Conservation (phyloP, 768 basidiomycete species). For the Lactarius hengduanensis region DNA sequence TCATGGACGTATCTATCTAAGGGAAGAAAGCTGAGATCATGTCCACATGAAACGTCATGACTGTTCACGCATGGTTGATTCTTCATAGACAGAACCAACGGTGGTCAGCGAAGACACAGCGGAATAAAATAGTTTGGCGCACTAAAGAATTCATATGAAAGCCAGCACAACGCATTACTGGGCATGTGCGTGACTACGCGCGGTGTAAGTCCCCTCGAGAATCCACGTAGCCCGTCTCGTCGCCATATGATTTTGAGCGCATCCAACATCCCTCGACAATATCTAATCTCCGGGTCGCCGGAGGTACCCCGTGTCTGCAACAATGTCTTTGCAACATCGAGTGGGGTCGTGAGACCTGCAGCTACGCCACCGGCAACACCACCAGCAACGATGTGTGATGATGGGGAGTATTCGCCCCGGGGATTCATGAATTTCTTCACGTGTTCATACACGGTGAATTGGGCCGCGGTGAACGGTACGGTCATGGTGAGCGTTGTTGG, state of each 20-base stretch:
- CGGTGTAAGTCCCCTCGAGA: conserved; percentile 84
- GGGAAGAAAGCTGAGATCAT: not conserved
- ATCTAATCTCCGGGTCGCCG: conserved; percentile 79
- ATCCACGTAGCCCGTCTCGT: conserved; percentile 82
- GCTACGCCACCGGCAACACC: conserved; percentile 92
- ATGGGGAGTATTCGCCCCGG: conserved; percentile 82
- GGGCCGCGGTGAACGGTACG: conserved; percentile 97
- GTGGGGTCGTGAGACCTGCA: conserved; percentile 91
- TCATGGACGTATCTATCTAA: conserved; percentile 11
- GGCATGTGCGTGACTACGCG: conserved; percentile 95
- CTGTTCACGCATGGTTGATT: conserved; percentile 22
- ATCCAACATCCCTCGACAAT: conserved; percentile 79
- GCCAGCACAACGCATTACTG: conserved; percentile 95
- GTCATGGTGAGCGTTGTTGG: conserved; percentile 97
- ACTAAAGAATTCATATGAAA: conserved; percentile 99
- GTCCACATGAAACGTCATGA: conserved; percentile 16
- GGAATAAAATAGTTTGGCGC: conserved; percentile 39
- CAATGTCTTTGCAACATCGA: conserved; percentile 97
- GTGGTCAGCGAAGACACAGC: not conserved
- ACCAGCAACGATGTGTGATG: conserved; percentile 88
- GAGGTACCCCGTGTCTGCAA: conserved; percentile 93
- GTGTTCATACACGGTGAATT: conserved; percentile 96
- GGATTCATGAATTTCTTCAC: conserved; percentile 87
- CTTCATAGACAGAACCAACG: conserved; percentile 10
- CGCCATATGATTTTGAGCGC: conserved; percentile 87